A percentile compares a stretch with the other conserved stretches of the same genome.
phyloP scores from a whole-genome alignment of 495 filamentous ascomycete species.

The Aspergillus indologenus region DNA sequence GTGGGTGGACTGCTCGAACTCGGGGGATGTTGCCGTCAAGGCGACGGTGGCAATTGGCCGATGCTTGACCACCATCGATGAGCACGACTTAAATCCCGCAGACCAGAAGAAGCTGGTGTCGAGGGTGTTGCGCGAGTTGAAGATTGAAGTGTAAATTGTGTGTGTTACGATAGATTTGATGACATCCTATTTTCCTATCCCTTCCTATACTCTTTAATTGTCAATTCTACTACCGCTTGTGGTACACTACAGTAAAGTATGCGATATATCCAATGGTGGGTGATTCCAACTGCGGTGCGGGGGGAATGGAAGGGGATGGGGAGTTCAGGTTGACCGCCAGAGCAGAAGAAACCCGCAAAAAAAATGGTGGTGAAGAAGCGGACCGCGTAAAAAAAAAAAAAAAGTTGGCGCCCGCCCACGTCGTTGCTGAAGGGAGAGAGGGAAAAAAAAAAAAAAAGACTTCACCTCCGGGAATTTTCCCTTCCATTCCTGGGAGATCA shows the following conservation, averaged over 20 bases:
- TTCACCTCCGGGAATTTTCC: neutral
- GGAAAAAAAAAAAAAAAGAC: neutral
- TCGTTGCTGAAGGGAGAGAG: too few relatives aligned
- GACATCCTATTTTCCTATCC: neutral
- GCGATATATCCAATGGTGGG: neutral
- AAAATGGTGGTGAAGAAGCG: neutral
- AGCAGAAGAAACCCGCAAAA: neutral
- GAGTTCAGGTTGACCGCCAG: neutral
- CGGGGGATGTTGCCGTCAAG: constrained; percentile 51
- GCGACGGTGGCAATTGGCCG: constrained; percentile 75
- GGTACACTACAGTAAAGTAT: too few relatives aligned
- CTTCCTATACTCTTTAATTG: neutral
- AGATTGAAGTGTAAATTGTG: constrained; percentile 31
- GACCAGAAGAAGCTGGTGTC: constrained; percentile 80
- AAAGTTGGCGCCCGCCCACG: neutral
- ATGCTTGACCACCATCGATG: constrained; percentile 74
- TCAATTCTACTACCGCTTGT: neutral
- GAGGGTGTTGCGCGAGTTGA: constrained; percentile 56
- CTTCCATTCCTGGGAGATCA: neutral
- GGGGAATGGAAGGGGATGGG: too few relatives aligned
- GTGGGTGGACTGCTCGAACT: constrained; percentile 74
- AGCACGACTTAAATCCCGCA: constrained; percentile 59
- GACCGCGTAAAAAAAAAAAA: neutral
- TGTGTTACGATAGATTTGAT: neutral
- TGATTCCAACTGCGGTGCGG: too few relatives aligned